Evolutionary conservation across 257 asterid genomes (phyloP).

Genomic region (Catharanthus roseus): DNA sequence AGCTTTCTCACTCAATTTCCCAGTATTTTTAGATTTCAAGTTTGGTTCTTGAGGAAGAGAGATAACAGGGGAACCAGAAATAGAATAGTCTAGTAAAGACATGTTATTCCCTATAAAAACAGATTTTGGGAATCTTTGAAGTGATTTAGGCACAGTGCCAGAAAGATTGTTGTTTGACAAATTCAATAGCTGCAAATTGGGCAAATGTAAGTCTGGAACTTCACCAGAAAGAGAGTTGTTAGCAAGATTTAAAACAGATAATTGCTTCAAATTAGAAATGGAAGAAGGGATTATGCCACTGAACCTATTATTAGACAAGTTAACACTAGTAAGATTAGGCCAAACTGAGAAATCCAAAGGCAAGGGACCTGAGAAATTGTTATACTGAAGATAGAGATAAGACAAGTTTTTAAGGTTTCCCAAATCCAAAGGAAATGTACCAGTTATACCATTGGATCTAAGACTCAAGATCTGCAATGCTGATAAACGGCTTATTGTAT

Average conservation of each 20-base stretch:
- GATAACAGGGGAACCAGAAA: constrained; percentile 37
- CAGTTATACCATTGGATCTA: constrained; percentile 79
- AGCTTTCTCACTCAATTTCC: constrained; percentile 60
- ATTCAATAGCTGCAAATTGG: constrained; percentile 56
- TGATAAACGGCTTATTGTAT: constrained; percentile 62
- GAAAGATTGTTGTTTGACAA: constrained; percentile 66
- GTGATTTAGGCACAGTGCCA: constrained; percentile 78
- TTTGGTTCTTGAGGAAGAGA: constrained; percentile 42
- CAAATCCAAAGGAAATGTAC: constrained; percentile 64
- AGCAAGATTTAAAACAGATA: constrained; percentile 61
- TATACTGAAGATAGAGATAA: constrained; percentile 77
- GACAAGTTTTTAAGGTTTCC: constrained; percentile 61
- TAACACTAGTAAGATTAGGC: constrained; percentile 48
- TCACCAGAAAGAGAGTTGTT: constrained; percentile 58
- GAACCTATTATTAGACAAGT: constrained; percentile 65
- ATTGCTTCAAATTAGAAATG: constrained; percentile 47
- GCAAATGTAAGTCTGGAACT: constrained; percentile 54
- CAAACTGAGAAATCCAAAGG: constrained; percentile 73
- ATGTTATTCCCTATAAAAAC: constrained; percentile 57
- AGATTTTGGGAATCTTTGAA: constrained; percentile 67
- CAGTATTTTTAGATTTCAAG: constrained; percentile 33
- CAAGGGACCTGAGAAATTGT: constrained; percentile 72
- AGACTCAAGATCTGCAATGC: constrained; percentile 94
- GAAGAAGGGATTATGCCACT: constrained; percentile 62
- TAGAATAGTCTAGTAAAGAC: constrained; percentile 36